phyloP scores from a whole-genome alignment of 768 basidiomycete genomes.

The Rhodotorula paludigena region DNA sequence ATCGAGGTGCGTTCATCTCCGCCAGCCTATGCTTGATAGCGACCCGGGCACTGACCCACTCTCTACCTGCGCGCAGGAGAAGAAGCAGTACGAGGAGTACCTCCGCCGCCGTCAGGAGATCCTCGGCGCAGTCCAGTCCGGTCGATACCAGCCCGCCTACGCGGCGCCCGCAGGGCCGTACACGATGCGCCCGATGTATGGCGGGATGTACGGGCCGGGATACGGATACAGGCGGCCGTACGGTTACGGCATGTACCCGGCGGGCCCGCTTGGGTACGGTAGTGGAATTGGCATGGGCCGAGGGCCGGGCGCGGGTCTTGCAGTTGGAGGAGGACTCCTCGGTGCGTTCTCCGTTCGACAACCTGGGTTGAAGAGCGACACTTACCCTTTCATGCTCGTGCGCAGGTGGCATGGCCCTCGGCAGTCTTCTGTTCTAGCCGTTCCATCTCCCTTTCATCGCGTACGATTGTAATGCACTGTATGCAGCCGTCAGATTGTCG shows the following conservation, averaged over 20 bases:
- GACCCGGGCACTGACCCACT: background rate
- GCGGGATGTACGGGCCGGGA: background rate
- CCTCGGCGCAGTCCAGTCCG: background rate
- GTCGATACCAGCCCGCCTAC: slow-evolving; percentile 9
- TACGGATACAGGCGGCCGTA: slow-evolving; percentile 11
- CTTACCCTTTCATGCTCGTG: background rate
- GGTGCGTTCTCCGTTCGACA: too few relatives aligned
- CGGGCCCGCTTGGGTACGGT: background rate
- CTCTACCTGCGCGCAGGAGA: slow-evolving; percentile 14
- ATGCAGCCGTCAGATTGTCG: too few relatives aligned
- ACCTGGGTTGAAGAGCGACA: too few relatives aligned
- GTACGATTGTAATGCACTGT: too few relatives aligned
- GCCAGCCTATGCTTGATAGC: too few relatives aligned
- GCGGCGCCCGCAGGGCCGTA: slow-evolving; percentile 24
- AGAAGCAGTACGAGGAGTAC: slow-evolving; percentile 23
- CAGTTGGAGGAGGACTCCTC: slow-evolving; percentile 16
- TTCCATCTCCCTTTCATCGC: too few relatives aligned
- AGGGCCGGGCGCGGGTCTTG: slow-evolving; percentile 14
- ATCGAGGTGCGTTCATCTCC: slow-evolving; percentile 19
- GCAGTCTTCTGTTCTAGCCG: slow-evolving; percentile 13
- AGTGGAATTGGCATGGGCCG: background rate
- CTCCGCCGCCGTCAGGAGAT: slow-evolving; percentile 27
- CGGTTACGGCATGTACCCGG: slow-evolving; percentile 2
- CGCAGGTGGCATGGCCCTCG: slow-evolving; percentile 12
- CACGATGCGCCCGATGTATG: background rate